A percentile compares a stretch with the other conserved stretches of the same genome.
Conservation (phyloP, 1,284 basidiomycete genomes). For the Phylloboletellus chloephorus region DNA sequence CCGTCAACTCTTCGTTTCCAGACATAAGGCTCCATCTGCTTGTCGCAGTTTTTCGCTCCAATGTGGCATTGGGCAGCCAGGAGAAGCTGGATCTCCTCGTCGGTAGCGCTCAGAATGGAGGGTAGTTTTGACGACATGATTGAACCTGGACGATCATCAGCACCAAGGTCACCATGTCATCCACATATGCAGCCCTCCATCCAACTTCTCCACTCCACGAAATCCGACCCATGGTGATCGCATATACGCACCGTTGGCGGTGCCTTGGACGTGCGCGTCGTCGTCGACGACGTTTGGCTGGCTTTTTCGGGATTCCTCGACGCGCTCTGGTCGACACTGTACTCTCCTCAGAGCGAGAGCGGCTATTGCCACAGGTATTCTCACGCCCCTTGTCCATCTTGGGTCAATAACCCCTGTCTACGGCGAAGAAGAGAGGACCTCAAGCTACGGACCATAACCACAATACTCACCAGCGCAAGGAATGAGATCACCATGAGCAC, state of each 20-base stretch:
- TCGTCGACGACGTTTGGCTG: constrained; percentile 24
- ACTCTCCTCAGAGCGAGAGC: constrained; percentile 11
- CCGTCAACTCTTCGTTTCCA: constrained; percentile 96
- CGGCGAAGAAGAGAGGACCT: too few relatives aligned
- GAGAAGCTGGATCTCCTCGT: constrained; percentile 95
- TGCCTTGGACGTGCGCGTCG: constrained; percentile 24
- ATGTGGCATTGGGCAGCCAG: constrained; percentile 95
- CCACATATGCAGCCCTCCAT: constrained; percentile 28
- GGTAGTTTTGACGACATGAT: constrained; percentile 85
- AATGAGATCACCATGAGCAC: too few relatives aligned
- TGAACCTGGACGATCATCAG: constrained; percentile 32
- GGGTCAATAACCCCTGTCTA: constrained; percentile 14
- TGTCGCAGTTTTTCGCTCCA: constrained; percentile 97
- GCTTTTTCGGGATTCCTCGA: constrained; percentile 19
- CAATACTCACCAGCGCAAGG: too few relatives aligned
- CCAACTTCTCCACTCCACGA: constrained; percentile 26
- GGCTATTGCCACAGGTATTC: constrained; percentile 18
- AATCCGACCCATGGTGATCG: constrained; percentile 18
- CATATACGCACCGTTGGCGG: constrained; percentile 23
- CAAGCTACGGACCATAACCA: too few relatives aligned
- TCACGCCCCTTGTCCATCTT: constrained; percentile 11
- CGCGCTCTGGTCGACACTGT: constrained; percentile 8
- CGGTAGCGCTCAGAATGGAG: constrained; percentile 86
- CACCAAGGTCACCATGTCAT: constrained; percentile 27
- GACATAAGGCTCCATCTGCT: constrained; percentile 97